Percentiles rank a stretch among this genome's conserved stretches.
Evolutionary conservation across 805 yeast species (phyloP).

Genomic region (Suhomyces kilbournensis): DNA sequence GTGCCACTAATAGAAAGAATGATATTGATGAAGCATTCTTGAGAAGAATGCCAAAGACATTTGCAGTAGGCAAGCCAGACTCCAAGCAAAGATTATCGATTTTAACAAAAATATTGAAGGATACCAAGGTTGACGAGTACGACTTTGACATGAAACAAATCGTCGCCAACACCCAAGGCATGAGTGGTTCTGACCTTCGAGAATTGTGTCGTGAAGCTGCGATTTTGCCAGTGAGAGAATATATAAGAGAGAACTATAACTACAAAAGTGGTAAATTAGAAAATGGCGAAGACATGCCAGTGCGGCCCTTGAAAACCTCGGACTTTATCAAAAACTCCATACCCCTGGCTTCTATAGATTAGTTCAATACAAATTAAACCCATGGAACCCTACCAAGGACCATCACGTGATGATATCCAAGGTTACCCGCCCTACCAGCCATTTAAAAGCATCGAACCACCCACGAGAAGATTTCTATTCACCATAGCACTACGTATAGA

Average conservation of each 20-base stretch:
- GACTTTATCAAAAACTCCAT: conserved; percentile 53
- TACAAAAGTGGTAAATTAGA: conserved; percentile 36
- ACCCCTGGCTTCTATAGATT: conserved; percentile 4
- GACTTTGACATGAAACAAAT: conserved; percentile 60
- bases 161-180: conserved; percentile 60
- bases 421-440: conserved; percentile 4
- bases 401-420: not conserved
- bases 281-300: conserved; percentile 30
- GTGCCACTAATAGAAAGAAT: conserved; percentile 89
- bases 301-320: conserved; percentile 61
- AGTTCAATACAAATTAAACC: not conserved
- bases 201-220: conserved; percentile 95
- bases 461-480: not conserved
- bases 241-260: conserved; percentile 57
- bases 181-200: conserved; percentile 87
- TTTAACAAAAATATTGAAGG: conserved; percentile 62
- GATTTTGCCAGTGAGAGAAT: conserved; percentile 82
- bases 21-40: conserved; percentile 92
- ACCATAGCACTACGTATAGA: not conserved
- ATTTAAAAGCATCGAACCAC: not conserved
- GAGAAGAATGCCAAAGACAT: conserved; percentile 89
- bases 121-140: conserved; percentile 53
- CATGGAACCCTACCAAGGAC: not conserved
- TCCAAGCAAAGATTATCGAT: conserved; percentile 66
- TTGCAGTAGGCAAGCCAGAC: conserved; percentile 73